Evolutionary conservation across 2,329 filamentous ascomycete species (phyloP).

Genomic region (Cordyceps javanica): DNA sequence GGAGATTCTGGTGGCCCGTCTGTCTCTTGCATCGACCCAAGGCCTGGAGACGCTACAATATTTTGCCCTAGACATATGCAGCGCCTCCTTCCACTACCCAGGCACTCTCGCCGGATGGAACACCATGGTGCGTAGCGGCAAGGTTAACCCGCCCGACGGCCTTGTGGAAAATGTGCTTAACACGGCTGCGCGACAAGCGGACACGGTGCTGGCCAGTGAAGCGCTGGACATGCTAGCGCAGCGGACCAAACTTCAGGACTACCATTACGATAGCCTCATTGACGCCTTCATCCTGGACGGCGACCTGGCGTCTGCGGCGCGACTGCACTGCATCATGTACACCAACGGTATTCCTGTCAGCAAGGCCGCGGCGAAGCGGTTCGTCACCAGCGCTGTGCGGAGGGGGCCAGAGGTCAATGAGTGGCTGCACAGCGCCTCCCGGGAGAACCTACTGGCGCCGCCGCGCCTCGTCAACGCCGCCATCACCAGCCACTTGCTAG

Average conservation of each 20-base stretch:
- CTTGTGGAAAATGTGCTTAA: conserved; percentile 64
- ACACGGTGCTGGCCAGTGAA: conserved; percentile 62
- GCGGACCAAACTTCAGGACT: conserved; percentile 45
- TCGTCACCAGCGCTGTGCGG: background rate
- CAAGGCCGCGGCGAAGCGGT: background rate
- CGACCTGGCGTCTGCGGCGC: conserved; percentile 61
- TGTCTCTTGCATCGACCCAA: conserved; percentile 23
- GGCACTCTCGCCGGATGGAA: conserved; percentile 69
- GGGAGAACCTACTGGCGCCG: background rate
- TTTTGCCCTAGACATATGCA: conserved; percentile 70
- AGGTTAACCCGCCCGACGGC: conserved; percentile 47
- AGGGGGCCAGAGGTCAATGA: background rate
- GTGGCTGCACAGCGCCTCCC: background rate
- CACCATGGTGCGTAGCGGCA: conserved; percentile 44
- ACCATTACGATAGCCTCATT: conserved; percentile 77
- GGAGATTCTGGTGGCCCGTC: conserved; percentile 56
- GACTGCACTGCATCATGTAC: conserved; percentile 67
- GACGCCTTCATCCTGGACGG: conserved; percentile 57
- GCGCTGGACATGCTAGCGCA: conserved; percentile 49
- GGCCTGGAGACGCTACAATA: conserved; percentile 53
- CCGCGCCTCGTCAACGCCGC: background rate
- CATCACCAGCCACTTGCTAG: background rate
- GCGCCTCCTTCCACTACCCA: conserved; percentile 54
- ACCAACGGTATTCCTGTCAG: conserved; percentile 25
- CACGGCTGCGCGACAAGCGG: conserved; percentile 62